Evolutionary conservation across 306 rosid genomes (phyloP).

Genomic region (Gillenia trifoliata): DNA sequence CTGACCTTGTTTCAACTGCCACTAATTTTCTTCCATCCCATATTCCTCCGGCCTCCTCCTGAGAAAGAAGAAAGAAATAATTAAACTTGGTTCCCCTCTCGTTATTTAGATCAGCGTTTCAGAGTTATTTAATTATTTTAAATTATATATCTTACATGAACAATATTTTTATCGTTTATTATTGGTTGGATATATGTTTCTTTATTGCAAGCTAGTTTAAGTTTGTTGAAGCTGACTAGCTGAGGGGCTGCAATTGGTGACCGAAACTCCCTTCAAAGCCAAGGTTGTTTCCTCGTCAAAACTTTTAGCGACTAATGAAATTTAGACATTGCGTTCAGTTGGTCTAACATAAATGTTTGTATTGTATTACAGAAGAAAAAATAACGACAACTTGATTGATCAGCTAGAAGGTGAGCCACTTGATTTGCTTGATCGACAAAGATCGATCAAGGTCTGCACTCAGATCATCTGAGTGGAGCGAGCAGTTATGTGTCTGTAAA

Average conservation of each 20-base stretch:
- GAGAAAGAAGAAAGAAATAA: constrained; percentile 69
- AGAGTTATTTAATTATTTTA: background rate
- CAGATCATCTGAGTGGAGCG: constrained; percentile 53
- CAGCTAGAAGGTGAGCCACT: constrained; percentile 84
- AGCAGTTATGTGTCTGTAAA: constrained; percentile 51
- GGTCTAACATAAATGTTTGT: background rate
- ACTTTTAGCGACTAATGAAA: background rate
- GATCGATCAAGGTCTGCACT: constrained; percentile 69
- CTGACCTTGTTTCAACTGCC: constrained; percentile 72
- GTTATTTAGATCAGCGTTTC: background rate
- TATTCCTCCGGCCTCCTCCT: constrained; percentile 59
- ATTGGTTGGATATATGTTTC: too few relatives aligned
- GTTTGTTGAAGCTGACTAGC: constrained; percentile 65
- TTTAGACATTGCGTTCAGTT: constrained; percentile 8
- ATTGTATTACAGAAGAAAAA: constrained; percentile 25
- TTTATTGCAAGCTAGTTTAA: constrained; percentile 75
- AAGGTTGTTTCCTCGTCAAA: constrained; percentile 44
- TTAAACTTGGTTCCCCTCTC: constrained; percentile 45
- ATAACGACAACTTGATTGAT: constrained; percentile 54
- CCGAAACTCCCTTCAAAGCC: constrained; percentile 76
- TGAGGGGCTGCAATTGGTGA: constrained; percentile 55
- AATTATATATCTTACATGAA: background rate
- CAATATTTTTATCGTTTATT: too few relatives aligned
- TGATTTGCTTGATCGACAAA: constrained; percentile 79
- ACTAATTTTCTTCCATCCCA: constrained; percentile 57